Base-by-base conservation (phyloP, 306 rosid genomes). In the Purshia tridentata region DNA sequence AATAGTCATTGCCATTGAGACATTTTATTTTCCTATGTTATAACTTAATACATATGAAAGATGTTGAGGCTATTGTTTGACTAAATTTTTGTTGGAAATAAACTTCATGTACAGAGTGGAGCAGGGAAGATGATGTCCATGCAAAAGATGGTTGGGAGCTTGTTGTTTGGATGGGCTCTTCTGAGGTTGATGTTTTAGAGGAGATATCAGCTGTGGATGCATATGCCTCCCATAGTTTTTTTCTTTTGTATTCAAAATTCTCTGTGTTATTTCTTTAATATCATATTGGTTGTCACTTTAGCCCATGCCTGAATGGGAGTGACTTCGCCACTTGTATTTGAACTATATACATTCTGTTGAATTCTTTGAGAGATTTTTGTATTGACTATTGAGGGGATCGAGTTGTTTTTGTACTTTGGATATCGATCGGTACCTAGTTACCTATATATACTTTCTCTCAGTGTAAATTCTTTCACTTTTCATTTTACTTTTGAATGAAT, bases 291-390 rank as follows among this genome's bases (percentile, higher is more conserved):
- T 72, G 59, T 72, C 58, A 76, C 69, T 56, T 44, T 71, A 81
- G 83, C 80, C 75, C 68, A 73, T 48, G 52, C 59, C 76, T 69
- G 69, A 22, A 70, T 81, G 86, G 86, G 35, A 29, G 35, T 42
- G 84, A 76, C 14, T 53, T 72, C 60, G 61, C 53, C 71, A 75
- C 68, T 13, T 78, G 75, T 82, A 76, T 77, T 74, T 81, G 79
- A 76, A 20, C 78, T 70, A 76, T 73, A 71, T 70, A 80, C 81
- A 76, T 72, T 86, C 44, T 79, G 78, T 86, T 83, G 88, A 81
- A 90, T 90, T 90, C 93, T 90, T 86, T 86, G 84, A 79, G 80
- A 79, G 80, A 82, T 65, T 73, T 80, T 75, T 81, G 77, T 71
- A 82, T 67, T 63, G 72, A 37, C 67, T 51, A 40, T 23, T 69